These are phyloP conservation scores for Starmerella apicola DNA, from an alignment of 805 yeast species.

Conservation along the genomic window DNA sequence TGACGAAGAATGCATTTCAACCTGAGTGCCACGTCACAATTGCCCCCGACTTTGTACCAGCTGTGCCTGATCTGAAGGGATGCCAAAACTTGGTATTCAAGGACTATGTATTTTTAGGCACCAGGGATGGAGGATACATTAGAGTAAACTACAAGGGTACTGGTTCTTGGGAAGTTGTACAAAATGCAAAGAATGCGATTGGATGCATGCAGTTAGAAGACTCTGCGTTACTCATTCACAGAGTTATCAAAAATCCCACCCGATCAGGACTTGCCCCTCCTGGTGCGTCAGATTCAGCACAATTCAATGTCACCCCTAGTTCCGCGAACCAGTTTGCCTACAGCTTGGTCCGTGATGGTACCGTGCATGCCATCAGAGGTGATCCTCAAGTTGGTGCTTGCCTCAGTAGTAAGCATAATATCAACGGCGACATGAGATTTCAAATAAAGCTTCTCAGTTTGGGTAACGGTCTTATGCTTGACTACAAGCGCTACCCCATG, in stretches of 20 bases:
- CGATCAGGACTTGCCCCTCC: background rate
- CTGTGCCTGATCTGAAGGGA: slow-evolving; percentile 5
- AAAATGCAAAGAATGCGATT: slow-evolving; percentile 10
- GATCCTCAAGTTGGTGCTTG: slow-evolving; percentile 10
- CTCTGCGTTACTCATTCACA: slow-evolving; percentile 7
- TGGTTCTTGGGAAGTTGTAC: slow-evolving; percentile 13
- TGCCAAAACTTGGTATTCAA: slow-evolving; percentile 12
- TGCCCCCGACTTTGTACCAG: slow-evolving; percentile 11
- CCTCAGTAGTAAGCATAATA: slow-evolving; percentile 9
- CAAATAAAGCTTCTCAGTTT: slow-evolving; percentile 8
- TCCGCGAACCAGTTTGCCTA: slow-evolving; percentile 2
- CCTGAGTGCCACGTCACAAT: slow-evolving; percentile 7
- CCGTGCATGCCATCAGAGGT: slow-evolving; percentile 10
- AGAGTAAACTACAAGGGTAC: slow-evolving; percentile 11
- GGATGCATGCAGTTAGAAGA: slow-evolving; percentile 10
- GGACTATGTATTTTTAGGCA: slow-evolving; percentile 14
- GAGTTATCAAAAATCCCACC: background rate
- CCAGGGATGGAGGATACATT: slow-evolving; percentile 10
- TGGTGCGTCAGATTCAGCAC: background rate
- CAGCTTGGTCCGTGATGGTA: slow-evolving; percentile 7
- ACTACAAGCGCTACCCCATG: slow-evolving; percentile 17
- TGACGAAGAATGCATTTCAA: slow-evolving; percentile 6
- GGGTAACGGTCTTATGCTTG: slow-evolving; percentile 10
- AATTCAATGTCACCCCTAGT: background rate
- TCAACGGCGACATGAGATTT: slow-evolving; percentile 9